phyloP scores from a whole-genome alignment of 2,329 filamentous ascomycete genomes.

The Aspergillus floridensis region DNA sequence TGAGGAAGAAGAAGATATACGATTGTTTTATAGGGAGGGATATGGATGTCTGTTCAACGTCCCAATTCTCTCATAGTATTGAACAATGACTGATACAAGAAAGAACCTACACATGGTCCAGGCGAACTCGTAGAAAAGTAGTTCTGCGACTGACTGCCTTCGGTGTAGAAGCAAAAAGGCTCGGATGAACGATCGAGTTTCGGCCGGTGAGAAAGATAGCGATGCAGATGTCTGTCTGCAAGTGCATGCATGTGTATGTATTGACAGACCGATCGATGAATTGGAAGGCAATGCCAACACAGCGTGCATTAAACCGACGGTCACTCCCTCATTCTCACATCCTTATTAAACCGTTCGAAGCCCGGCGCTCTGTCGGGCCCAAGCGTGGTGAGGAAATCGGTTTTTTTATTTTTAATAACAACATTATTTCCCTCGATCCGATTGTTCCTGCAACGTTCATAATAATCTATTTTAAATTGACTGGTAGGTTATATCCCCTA shows the following conservation, averaged over 20 bases:
- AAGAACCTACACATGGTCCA: no score
- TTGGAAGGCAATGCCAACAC: background rate
- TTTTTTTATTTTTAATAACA: background rate
- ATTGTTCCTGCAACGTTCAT: background rate
- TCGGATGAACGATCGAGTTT: background rate
- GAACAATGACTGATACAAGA: no score
- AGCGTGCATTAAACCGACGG: background rate
- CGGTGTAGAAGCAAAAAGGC: background rate
- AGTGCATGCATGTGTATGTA: background rate
- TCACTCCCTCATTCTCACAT: background rate
- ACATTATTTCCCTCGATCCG: background rate
- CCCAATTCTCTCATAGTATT: no score
- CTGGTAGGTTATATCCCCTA: background rate
- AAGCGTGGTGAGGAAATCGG: background rate
- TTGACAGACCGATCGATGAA: background rate
- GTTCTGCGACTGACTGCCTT: background rate
- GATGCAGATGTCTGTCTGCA: background rate
- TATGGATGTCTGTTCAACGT: no score
- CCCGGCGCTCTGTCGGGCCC: slow-evolving; percentile 3
- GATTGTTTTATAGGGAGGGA: no score
- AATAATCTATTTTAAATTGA: background rate
- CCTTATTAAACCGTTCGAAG: background rate
- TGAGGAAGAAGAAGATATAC: no score
- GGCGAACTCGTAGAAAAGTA: no score
- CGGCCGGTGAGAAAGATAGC: background rate